Evolutionary conservation across 768 basidiomycete species (phyloP).

Genomic region (Clavulina sp.): DNA sequence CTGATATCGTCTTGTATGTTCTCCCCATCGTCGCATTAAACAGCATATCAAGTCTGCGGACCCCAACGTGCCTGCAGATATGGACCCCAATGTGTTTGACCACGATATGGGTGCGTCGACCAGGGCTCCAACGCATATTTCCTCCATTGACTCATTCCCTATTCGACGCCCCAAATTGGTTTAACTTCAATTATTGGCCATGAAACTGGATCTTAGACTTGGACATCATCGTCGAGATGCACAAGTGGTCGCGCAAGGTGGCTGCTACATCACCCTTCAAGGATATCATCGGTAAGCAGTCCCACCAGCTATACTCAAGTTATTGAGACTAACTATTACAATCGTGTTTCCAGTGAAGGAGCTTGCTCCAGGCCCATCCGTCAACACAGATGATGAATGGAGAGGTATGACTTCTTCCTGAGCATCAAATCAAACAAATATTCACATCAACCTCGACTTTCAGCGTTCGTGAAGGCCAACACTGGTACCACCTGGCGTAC

Average conservation of each 20-base stretch:
- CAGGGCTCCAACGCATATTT: background rate
- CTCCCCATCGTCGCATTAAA: too few relatives aligned
- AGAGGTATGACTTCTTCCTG: background rate
- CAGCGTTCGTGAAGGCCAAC: background rate
- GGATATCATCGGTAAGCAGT: background rate
- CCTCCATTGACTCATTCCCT: too few relatives aligned
- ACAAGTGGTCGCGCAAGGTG: background rate
- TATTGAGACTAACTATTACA: background rate
- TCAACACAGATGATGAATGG: background rate
- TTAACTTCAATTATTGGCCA: background rate
- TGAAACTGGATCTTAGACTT: background rate
- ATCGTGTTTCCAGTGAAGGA: background rate
- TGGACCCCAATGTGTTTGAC: background rate
- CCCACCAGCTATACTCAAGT: background rate
- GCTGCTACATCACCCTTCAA: background rate
- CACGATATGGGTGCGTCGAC: background rate
- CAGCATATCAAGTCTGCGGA: conserved; percentile 1
- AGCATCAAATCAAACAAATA: background rate
- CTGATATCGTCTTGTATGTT: too few relatives aligned
- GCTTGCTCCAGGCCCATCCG: background rate
- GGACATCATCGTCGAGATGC: background rate
- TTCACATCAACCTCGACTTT: background rate
- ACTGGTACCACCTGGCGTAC: background rate
- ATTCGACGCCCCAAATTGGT: too few relatives aligned
- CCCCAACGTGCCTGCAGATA: background rate